A percentile compares a stretch with the other conserved stretches of the same genome.
These are phyloP conservation scores for Pinus tabuliformis DNA, from an alignment of 75 land plant genomes.

Conservation along the genomic window DNA sequence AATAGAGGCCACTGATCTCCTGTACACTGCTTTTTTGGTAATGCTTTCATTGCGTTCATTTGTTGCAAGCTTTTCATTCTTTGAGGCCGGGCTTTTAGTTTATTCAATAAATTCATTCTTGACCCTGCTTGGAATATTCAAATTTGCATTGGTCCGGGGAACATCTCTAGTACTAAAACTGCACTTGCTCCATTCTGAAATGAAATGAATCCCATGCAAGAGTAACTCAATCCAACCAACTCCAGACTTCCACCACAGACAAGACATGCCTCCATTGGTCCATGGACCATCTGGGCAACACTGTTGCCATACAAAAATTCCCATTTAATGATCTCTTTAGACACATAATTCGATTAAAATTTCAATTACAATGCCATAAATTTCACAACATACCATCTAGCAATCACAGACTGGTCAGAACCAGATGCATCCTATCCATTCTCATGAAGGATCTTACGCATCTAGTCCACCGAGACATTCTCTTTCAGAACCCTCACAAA, in stretches of 20 bases:
- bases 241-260: conserved; percentile 41
- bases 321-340: conserved; percentile 5
- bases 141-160: conserved; percentile 18
- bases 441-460: conserved; percentile 34
- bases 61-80: too few species aligned
- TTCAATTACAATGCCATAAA: conserved; percentile 18
- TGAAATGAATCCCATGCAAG: conserved; percentile 48
- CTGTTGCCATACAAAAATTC: conserved; percentile 13
- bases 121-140: too few species aligned
- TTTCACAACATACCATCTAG: conserved; percentile 24
- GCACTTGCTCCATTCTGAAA: conserved; percentile 74
- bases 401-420: conserved; percentile 24
- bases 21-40: too few species aligned
- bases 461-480: conserved; percentile 38
- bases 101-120: too few species aligned
- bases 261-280: conserved; percentile 52
- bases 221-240: conserved; percentile 31
- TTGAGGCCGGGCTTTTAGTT: too few species aligned
- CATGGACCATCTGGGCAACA: conserved; percentile 58
- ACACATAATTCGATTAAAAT: conserved; percentile 12
- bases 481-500: conserved; percentile 26
- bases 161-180: conserved; percentile 37
- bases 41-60: too few species aligned
- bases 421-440: conserved; percentile 41
- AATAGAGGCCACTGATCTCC: too few species aligned